Percentiles rank a stretch among this genome's conserved stretches.
phyloP scores from a whole-genome alignment of 1,139 yeast species.

The Suhomyces coccinellae region DNA sequence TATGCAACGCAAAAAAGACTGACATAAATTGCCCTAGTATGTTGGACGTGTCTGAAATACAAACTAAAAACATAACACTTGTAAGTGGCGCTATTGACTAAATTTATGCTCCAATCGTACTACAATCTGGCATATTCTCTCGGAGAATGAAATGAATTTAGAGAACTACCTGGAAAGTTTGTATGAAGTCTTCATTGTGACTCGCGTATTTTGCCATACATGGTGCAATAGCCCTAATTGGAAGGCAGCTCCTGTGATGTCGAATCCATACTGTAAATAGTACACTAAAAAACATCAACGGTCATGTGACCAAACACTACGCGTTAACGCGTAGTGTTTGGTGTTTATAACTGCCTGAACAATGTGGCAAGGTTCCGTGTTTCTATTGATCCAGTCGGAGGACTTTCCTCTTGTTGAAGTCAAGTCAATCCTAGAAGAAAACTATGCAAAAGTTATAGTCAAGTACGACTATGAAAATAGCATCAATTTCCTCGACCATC shows the following conservation, averaged over 20 bases:
- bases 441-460: slow-evolving; percentile 25
- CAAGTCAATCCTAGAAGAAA: slow-evolving; percentile 18
- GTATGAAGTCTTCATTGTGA: too few species aligned
- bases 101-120: too few species aligned
- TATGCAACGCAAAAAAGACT: too few species aligned
- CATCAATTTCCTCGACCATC: slow-evolving; percentile 24
- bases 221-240: background rate
- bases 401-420: slow-evolving; percentile 27
- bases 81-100: too few species aligned
- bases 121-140: too few species aligned
- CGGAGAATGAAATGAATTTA: too few species aligned
- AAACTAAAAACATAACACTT: too few species aligned
- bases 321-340: slow-evolving; percentile 6
- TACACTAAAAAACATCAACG: background rate
- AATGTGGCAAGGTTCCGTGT: slow-evolving; percentile 40
- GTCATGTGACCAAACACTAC: slow-evolving; percentile 5
- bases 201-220: too few species aligned
- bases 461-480: slow-evolving; percentile 28
- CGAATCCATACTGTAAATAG: background rate
- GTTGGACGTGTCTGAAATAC: too few species aligned
- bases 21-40: too few species aligned
- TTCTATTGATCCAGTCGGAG: slow-evolving; percentile 42
- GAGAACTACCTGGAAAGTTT: too few species aligned
- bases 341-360: background rate
- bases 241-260: background rate